Evolutionary conservation across 2,329 filamentous ascomycete species (phyloP).

Genomic region (Aureobasidium sp.): DNA sequence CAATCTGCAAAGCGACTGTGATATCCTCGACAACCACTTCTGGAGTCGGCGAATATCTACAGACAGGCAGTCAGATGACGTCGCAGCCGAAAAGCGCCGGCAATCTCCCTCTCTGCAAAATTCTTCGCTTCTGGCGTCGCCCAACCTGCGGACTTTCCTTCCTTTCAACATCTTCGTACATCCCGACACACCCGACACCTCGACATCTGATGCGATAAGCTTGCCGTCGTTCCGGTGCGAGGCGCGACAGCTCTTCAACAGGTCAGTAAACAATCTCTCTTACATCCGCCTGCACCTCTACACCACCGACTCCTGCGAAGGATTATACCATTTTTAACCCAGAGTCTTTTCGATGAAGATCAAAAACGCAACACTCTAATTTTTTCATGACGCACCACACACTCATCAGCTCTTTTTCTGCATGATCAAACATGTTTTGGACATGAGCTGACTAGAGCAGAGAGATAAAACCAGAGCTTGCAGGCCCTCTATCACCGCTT

Average conservation of each 20-base stretch:
- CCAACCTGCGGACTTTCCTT: background rate
- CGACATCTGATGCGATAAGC: too few species aligned
- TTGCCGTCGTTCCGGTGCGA: background rate
- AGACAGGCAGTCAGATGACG: background rate
- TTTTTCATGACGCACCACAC: slow-evolving; percentile 13
- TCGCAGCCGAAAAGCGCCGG: background rate
- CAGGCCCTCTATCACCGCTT: background rate
- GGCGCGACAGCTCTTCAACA: background rate
- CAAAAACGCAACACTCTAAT: slow-evolving; percentile 15
- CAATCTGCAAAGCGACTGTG: background rate
- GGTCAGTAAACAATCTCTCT: background rate
- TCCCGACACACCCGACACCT: background rate
- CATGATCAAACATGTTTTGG: background rate
- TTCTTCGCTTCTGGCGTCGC: background rate
- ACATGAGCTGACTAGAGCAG: background rate
- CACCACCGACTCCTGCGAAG: background rate
- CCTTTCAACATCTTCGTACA: background rate
- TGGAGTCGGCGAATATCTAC: too few species aligned
- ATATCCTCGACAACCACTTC: too few species aligned
- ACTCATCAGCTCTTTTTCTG: background rate
- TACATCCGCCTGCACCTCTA: background rate
- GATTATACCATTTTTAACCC: slow-evolving; percentile 14
- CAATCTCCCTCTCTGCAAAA: background rate
- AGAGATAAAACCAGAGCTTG: background rate
- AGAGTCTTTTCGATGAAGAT: slow-evolving; percentile 13